A percentile compares a stretch with the other conserved stretches of the same genome.
These are phyloP conservation scores for Zizania latifolia DNA, from an alignment of 176 grass and related monocot species.

Conservation along the genomic window DNA sequence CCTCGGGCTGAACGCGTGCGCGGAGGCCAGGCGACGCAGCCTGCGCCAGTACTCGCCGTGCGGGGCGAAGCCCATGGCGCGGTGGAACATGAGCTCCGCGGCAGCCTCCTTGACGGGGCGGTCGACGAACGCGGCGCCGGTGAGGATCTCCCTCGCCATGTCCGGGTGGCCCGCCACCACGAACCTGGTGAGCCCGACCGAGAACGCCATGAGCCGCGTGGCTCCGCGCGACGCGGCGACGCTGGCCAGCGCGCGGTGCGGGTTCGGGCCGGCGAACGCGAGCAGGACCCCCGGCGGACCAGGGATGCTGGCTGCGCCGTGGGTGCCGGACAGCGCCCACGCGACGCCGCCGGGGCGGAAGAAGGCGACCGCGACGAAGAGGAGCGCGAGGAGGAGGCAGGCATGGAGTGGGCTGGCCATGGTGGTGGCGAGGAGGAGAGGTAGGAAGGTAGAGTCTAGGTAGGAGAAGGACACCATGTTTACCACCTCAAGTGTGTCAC, in stretches of 20 bases:
- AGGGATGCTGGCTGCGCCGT: background rate
- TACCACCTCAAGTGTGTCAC: background rate
- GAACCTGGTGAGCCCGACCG: conserved; percentile 30
- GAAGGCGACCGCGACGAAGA: background rate
- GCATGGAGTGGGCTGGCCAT: background rate
- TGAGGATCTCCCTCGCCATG: conserved; percentile 38
- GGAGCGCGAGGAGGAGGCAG: background rate
- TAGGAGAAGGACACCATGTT: background rate
- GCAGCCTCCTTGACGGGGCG: conserved; percentile 41
- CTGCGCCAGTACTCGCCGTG: conserved; percentile 38
- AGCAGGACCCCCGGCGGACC: background rate
- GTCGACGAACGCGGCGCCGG: conserved; percentile 30
- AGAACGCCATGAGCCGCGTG: conserved; percentile 36
- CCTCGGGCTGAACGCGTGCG: conserved; percentile 11
- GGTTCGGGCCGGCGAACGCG: background rate
- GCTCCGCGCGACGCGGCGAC: background rate
- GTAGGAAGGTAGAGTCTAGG: background rate
- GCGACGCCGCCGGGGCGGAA: background rate
- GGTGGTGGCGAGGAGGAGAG: background rate
- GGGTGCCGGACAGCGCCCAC: background rate
- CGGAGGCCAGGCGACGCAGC: conserved; percentile 23
- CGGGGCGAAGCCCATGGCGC: conserved; percentile 44
- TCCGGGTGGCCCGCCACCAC: conserved; percentile 39
- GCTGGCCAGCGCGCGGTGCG: background rate
- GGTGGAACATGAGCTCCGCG: conserved; percentile 39